phyloP scores from a whole-genome alignment of 2,329 filamentous ascomycete species.

The Stemphylium lycopersici region DNA sequence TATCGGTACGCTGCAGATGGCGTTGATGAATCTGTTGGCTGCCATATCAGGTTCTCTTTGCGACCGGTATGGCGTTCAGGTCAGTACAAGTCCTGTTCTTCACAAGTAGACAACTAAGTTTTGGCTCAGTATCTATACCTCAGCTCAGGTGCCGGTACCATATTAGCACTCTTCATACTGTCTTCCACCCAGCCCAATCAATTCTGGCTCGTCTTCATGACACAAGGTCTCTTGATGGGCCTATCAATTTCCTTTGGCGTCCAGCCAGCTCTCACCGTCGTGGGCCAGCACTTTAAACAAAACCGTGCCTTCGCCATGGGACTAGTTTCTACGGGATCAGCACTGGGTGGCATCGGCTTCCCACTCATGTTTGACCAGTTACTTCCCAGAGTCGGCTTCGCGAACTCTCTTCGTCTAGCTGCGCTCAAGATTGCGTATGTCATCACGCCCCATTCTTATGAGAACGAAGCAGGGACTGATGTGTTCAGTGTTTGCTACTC shows the following conservation, averaged over 20 bases:
- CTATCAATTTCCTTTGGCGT: conserved; percentile 51
- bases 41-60: conserved; percentile 67
- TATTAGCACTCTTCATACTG: conserved; percentile 28
- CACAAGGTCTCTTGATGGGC: conserved; percentile 54
- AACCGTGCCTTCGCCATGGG: conserved; percentile 53
- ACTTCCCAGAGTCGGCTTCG: conserved; percentile 62
- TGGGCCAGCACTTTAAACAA: conserved; percentile 53
- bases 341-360: conserved; percentile 59
- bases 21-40: conserved; percentile 59
- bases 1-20: conserved; percentile 52
- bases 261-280: conserved; percentile 50
- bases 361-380: conserved; percentile 63
- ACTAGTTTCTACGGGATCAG: conserved; percentile 50
- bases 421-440: conserved; percentile 57
- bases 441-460: background rate
- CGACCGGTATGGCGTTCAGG: conserved; percentile 65
- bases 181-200: conserved; percentile 30
- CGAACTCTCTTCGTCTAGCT: conserved; percentile 66
- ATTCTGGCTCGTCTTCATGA: conserved; percentile 54
- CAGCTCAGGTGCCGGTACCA: conserved; percentile 31
- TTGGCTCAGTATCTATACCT: conserved; percentile 37
- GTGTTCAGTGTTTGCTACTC: conserved; percentile 56
- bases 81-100: conserved; percentile 30
- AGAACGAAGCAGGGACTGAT: background rate
- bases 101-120: background rate